Conservation (phyloP, 2,329 filamentous ascomycete species). For the Exophiala phaeomuriformis region DNA sequence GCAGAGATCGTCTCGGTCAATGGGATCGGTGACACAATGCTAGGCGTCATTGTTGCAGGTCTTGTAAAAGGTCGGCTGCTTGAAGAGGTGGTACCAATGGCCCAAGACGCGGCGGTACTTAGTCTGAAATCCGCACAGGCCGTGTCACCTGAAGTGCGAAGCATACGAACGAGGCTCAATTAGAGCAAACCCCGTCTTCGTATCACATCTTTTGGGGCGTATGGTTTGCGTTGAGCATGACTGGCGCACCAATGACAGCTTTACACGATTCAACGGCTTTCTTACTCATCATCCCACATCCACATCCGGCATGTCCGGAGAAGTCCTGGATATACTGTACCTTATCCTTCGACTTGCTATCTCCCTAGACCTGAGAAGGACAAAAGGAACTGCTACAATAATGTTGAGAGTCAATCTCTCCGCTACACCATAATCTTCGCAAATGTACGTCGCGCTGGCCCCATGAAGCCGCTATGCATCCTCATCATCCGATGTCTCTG, state of each 20-base stretch:
- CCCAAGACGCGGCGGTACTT: constrained; percentile 71
- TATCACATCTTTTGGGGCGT: not conserved
- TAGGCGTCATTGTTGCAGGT: constrained; percentile 76
- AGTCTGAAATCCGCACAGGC: constrained; percentile 68
- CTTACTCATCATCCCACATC: not conserved
- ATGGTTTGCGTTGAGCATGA: not conserved
- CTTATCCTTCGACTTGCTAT: not conserved
- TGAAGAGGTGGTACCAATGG: constrained; percentile 63
- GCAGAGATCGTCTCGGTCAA: constrained; percentile 80
- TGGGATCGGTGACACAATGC: constrained; percentile 86
- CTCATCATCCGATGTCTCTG: constrained; percentile 1
- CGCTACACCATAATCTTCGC: not conserved
- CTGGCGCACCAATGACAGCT: constrained; percentile 8
- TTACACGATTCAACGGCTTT: constrained; percentile 1
- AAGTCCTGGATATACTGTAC: not conserved
- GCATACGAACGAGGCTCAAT: constrained; percentile 10
- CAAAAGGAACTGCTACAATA: not conserved
- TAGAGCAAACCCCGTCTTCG: not conserved
- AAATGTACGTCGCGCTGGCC: no score
- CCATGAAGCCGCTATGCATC: not conserved
- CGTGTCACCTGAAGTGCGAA: constrained; percentile 42
- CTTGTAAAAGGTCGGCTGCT: constrained; percentile 52
- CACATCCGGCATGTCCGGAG: not conserved
- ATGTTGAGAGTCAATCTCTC: not conserved
- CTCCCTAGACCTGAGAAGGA: not conserved